These are phyloP conservation scores for Gnaphalium uliginosum DNA, from an alignment of 129 eudicot genomes.

Conservation along the genomic window DNA sequence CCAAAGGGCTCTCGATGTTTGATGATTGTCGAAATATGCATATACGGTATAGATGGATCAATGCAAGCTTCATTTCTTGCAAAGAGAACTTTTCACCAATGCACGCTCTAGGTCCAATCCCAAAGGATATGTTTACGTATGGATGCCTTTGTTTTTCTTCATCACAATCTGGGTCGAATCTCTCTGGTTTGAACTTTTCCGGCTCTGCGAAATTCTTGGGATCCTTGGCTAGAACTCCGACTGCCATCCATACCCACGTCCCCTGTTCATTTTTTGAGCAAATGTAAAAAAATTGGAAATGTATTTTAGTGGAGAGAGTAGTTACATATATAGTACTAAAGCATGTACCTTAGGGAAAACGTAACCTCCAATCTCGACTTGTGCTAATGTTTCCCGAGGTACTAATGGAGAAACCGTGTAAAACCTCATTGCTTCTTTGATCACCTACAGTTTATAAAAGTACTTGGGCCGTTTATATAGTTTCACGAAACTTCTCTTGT, in stretches of 20 bases:
- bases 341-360: constrained; percentile 70
- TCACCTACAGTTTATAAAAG: constrained; percentile 49
- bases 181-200: constrained; percentile 83
- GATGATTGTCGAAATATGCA: constrained; percentile 76
- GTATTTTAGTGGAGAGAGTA: background rate
- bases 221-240: constrained; percentile 91
- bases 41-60: constrained; percentile 76
- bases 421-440: constrained; percentile 91
- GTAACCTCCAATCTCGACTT: constrained; percentile 85
- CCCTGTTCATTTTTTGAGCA: constrained; percentile 75
- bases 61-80: constrained; percentile 84
- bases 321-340: constrained; percentile 1
- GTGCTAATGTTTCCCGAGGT: constrained; percentile 79
- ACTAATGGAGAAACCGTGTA: constrained; percentile 79
- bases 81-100: constrained; percentile 82
- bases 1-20: constrained; percentile 81
- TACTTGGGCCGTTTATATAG: too few relatives aligned
- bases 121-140: constrained; percentile 89
- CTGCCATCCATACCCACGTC: constrained; percentile 97
- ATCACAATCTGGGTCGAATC: constrained; percentile 75
- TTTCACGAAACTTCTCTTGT: too few relatives aligned
- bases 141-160: constrained; percentile 89
- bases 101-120: constrained; percentile 95
- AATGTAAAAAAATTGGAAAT: constrained; percentile 5
- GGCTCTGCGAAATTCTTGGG: constrained; percentile 91